phyloP scores from a whole-genome alignment of 257 asterid genomes.

The Galeopsis tetrahit region DNA sequence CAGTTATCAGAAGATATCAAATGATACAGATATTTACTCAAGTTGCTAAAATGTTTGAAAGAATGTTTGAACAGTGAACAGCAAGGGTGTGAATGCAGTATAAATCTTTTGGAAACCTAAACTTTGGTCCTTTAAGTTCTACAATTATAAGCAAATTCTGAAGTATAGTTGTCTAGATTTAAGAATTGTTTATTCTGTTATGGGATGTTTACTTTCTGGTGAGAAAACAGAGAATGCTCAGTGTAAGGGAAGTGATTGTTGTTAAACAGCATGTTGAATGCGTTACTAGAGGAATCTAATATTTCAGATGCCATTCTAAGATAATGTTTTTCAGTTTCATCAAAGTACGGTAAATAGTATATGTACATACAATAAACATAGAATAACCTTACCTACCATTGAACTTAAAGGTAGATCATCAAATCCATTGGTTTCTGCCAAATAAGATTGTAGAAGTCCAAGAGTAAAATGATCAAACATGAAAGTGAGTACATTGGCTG shows the following conservation, averaged over 20 bases:
- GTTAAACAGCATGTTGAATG: conserved; percentile 9
- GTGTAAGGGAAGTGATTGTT: background rate
- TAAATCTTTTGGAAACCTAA: conserved; percentile 13
- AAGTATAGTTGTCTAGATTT: conserved; percentile 10
- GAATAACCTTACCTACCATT: conserved; percentile 83
- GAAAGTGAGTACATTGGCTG: conserved; percentile 63
- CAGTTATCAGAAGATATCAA: background rate
- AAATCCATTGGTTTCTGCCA: conserved; percentile 53
- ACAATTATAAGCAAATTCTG: background rate
- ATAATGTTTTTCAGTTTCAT: background rate
- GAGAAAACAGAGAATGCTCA: background rate
- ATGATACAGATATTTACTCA: conserved; percentile 11
- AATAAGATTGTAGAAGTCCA: conserved; percentile 67
- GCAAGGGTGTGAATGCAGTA: conserved; percentile 3
- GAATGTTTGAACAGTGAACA: background rate
- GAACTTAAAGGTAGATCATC: conserved; percentile 76
- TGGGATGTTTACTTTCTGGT: conserved; percentile 4
- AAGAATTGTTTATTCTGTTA: background rate
- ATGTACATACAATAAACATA: conserved; percentile 36
- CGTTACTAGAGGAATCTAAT: conserved; percentile 11
- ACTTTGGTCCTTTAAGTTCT: background rate
- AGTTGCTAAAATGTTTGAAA: conserved; percentile 16
- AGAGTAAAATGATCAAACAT: conserved; percentile 75
- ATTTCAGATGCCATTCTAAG: background rate
- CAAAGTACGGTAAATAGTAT: background rate